Evolutionary conservation across 2,329 filamentous ascomycete species (phyloP), one percentile per base, ranked within the genome.

Genomic region (Pleurostoma richardsiae): DNA sequence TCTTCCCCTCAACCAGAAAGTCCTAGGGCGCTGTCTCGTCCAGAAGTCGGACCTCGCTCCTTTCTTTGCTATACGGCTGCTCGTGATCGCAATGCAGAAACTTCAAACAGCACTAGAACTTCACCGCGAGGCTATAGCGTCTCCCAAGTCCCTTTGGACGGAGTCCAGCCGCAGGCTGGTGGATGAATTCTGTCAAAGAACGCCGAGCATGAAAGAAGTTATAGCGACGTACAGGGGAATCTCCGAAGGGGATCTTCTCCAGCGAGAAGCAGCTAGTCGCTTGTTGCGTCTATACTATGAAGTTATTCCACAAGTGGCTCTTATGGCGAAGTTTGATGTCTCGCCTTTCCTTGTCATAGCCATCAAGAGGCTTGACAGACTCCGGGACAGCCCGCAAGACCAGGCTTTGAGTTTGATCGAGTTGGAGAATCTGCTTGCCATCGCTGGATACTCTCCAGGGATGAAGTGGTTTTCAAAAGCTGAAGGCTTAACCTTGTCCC

Each of bases 401-500:
- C 66, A 73, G 43, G 74, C 74, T 1, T 70, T 91, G 41, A 72
- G 80, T 27, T 64, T 86, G 7, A 79, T 91, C 57, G 88, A 95
- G 64, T 71, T 96, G 29, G 85, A 90, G 61, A 88, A 92, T 61
- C 72, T 95, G 19, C 80, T 96, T 19, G 78, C 83, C 30, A 88
- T 96, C 60, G 90, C 91, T 4, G 80, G 83, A 52, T 82, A 85
- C 56, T 95, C 90, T 3, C 83, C 88, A 1, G 84, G 85, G 5
- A 94, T 96, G 83, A 83, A 86, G 52, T 97, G 92, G 92, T 96
- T 94, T 71, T 78, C 86, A 52, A 91, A 88, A 59, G 79, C 71
- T 49, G 80, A 86, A 53, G 75, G 75, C 1, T 70, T 86, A n/a
- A 61, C 66, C 2, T 70, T 80, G 38, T 89, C 86, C 4, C 86